Evolutionary conservation across 768 basidiomycete species (phyloP), one percentile per base, ranked within the genome.

Genomic region (Lactarius pseudohatsudake): DNA sequence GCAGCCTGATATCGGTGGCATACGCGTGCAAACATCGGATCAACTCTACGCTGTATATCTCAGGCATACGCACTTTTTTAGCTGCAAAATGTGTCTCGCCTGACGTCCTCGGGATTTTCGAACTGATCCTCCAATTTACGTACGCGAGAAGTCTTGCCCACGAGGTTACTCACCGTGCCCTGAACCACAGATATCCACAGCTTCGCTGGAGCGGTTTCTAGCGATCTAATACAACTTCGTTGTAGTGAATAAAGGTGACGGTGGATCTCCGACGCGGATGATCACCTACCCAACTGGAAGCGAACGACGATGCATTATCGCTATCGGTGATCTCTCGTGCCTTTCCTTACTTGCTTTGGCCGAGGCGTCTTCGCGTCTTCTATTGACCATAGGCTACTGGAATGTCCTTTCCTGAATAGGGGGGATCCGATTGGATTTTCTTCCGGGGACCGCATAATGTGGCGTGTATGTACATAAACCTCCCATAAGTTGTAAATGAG

Each of bases 11-110:
- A 53, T 53, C 50, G 50, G 15, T 53, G 11, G 7, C n/a, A 26
- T 26, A 53, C 6, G 22, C 11, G 50, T 26, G 32, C 18, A 57
- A 57, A 57, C 32, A 53, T n/a, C 34, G 32, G 56, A 30, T 57
- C 18, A 36, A 34, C 28, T 34, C 9, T 15, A n/a, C 13, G 40
- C 3, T 18, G 18, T 34, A 7, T 34, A 26, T 36, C 56, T 10
- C n/a, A n/a, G 6, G 28, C 20, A 8, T 34, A 62, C 60, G 56
- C 22, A 59, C 55, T 50, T 11, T 34, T 66, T 50, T 28, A 53
- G 34, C 13, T 28, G n/a, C 8, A 20, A 30, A 57, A 34, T 57
- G 56, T 34, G 18, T 11, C 16, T 57, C 20, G 43, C 20, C 36
- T 40, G 30, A 34, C 43, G 16, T n/a, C 41, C 47, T n/a, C 41